phyloP scores from a whole-genome alignment of 495 filamentous ascomycete species.

The Geopyxis carbonaria region DNA sequence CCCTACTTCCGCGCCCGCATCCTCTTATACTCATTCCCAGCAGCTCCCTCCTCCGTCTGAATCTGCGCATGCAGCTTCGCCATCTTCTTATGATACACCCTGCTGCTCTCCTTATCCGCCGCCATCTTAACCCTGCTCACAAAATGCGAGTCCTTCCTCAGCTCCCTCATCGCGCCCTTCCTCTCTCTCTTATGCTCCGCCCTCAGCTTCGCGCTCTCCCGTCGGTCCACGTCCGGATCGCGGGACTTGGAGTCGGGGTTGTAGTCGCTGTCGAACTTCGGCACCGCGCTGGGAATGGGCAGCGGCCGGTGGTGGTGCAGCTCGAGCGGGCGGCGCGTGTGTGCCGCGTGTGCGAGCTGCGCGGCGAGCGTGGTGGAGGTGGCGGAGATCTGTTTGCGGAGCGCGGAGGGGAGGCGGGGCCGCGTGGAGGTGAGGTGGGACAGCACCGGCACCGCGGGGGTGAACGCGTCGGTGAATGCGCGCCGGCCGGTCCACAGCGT shows the following conservation, averaged over 20 bases:
- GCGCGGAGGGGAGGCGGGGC: slow-evolving; percentile 30
- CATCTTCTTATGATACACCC: slow-evolving; percentile 86
- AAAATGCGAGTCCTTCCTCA: slow-evolving; percentile 86
- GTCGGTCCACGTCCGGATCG: slow-evolving; percentile 75
- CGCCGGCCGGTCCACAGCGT: slow-evolving; percentile 46
- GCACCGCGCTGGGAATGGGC: slow-evolving; percentile 72
- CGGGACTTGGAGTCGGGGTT: slow-evolving; percentile 91
- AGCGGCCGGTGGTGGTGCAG: slow-evolving; percentile 81
- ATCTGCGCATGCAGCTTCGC: slow-evolving; percentile 82
- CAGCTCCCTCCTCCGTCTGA: slow-evolving; percentile 77
- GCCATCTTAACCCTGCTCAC: slow-evolving; percentile 72
- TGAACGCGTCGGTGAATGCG: slow-evolving; percentile 60
- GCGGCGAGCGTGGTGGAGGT: slow-evolving; percentile 31
- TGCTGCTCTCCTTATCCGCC: slow-evolving; percentile 82
- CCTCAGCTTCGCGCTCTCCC: slow-evolving; percentile 61
- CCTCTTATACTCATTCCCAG: slow-evolving; percentile 72
- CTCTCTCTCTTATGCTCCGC: slow-evolving; percentile 84
- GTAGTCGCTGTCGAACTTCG: slow-evolving; percentile 94
- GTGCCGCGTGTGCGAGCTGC: slow-evolving; percentile 38
- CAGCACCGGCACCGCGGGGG: slow-evolving; percentile 39
- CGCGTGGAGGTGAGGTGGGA: slow-evolving; percentile 34
- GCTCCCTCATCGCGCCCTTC: slow-evolving; percentile 86
- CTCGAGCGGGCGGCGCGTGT: slow-evolving; percentile 55
- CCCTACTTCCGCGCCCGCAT: slow-evolving; percentile 56
- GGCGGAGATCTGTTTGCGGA: slow-evolving; percentile 24